Percentiles rank a stretch among this genome's conserved stretches.
Conservation (phyloP, 371 early-diverging fungal genomes). For the Mortierella sp. region DNA sequence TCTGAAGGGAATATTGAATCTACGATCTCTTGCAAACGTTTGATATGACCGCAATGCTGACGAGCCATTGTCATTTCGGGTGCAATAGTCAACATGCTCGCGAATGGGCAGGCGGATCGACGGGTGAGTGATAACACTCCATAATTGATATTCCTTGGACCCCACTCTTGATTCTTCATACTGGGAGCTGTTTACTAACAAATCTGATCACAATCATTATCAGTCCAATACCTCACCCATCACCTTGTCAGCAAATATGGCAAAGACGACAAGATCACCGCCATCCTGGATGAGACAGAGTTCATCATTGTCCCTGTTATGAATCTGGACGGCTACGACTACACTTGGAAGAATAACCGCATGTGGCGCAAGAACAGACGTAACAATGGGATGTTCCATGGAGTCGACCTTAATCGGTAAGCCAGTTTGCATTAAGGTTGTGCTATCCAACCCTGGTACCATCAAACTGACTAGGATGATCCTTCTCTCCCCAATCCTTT, state of each 20-base stretch:
- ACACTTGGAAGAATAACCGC: constrained; percentile 59
- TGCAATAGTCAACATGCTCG: constrained; percentile 62
- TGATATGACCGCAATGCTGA: neutral
- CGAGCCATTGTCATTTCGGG: neutral
- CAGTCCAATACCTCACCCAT: constrained; percentile 62
- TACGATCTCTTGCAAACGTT: neutral
- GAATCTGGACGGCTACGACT: constrained; percentile 73
- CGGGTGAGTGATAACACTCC: constrained; percentile 15
- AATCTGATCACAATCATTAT: neutral
- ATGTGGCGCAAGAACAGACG: constrained; percentile 73
- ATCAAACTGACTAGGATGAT: too few relatives aligned
- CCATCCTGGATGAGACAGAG: constrained; percentile 56
- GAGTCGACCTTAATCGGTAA: constrained; percentile 60
- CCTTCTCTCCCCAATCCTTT: neutral
- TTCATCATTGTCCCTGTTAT: constrained; percentile 65
- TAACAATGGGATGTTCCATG: constrained; percentile 31
- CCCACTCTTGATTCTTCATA: too few relatives aligned
- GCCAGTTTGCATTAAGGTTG: neutral
- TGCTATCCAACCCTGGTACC: too few relatives aligned
- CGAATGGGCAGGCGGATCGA: constrained; percentile 65
- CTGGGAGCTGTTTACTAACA: too few relatives aligned
- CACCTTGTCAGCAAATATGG: constrained; percentile 55
- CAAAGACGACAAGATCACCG: constrained; percentile 47
- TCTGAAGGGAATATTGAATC: neutral
- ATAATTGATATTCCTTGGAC: neutral